phyloP scores from a whole-genome alignment of 2,329 filamentous ascomycete genomes.

The Eutypella sp. region DNA sequence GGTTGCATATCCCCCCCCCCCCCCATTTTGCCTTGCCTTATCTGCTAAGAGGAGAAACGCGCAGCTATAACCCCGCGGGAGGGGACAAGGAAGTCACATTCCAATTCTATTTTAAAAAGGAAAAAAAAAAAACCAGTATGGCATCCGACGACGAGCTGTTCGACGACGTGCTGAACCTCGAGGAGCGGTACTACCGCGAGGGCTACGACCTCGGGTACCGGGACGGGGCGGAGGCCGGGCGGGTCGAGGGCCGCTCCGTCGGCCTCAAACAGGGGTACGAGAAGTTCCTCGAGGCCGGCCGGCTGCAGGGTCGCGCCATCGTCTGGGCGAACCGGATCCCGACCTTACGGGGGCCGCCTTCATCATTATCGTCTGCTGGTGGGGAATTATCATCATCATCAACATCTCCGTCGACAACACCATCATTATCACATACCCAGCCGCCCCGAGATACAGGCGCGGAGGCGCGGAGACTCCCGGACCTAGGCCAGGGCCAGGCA shows the following conservation, averaged over 20 bases:
- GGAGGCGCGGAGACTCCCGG: background rate
- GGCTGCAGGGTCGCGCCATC: conserved; percentile 69
- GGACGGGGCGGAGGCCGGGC: conserved; percentile 74
- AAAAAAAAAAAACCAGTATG: conserved; percentile 16
- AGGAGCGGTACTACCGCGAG: conserved; percentile 71
- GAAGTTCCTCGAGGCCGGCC: conserved; percentile 79
- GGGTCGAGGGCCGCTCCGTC: conserved; percentile 83
- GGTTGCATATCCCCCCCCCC: too few relatives aligned
- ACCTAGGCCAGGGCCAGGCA: background rate
- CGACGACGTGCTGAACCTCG: conserved; percentile 54
- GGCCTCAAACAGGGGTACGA: conserved; percentile 91
- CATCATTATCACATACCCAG: background rate
- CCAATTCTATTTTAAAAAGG: too few relatives aligned
- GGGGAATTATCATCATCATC: background rate
- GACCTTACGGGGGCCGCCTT: conserved; percentile 9
- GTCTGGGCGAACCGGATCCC: conserved; percentile 77
- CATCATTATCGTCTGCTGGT: background rate
- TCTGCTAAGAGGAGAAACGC: background rate
- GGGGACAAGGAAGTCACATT: background rate
- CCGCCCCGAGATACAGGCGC: conserved; percentile 11
- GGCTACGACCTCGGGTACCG: conserved; percentile 70
- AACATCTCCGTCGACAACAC: conserved; percentile 1
- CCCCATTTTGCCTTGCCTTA: too few relatives aligned
- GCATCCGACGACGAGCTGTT: conserved; percentile 44
- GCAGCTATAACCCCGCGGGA: background rate